Percentiles rank a stretch among this genome's conserved stretches.
Conservation (phyloP, 129 eudicot species). For the Flaveria trinervia region DNA sequence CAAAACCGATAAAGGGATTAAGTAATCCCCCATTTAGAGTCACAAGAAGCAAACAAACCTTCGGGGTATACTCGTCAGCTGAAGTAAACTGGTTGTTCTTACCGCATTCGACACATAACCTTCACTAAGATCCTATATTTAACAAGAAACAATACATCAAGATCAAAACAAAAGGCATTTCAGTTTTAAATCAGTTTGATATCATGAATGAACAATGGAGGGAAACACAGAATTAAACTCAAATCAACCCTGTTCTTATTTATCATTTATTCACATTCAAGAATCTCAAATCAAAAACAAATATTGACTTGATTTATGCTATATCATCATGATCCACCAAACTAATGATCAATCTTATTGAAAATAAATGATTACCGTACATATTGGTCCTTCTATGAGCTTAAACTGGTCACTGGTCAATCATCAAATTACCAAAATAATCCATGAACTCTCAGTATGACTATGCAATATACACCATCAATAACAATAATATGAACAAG, state of each 20-base stretch:
- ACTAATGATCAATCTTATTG: background rate
- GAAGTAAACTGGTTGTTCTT: conserved; percentile 43
- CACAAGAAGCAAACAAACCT: conserved; percentile 23
- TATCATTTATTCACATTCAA: background rate
- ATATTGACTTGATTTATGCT: background rate
- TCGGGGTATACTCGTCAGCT: conserved; percentile 43
- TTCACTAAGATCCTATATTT: conserved; percentile 38
- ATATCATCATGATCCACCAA: conserved; percentile 7
- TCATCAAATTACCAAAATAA: conserved; percentile 10
- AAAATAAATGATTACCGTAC: background rate
- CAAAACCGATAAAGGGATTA: background rate
- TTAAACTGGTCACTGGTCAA: conserved; percentile 9
- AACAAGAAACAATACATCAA: conserved; percentile 18
- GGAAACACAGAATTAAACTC: background rate
- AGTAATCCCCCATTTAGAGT: background rate
- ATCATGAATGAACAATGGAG: background rate
- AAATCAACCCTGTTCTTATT: conserved; percentile 12
- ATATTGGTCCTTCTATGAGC: conserved; percentile 3
- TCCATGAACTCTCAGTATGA: conserved; percentile 15
- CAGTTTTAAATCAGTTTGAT: background rate
- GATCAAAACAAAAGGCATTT: background rate
- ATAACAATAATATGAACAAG: background rate
- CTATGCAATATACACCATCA: background rate
- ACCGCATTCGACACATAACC: conserved; percentile 28
- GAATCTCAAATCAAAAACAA: conserved; percentile 1